phyloP scores from a whole-genome alignment of 164 flowering plant genomes.

The Nymphaea thermarum region DNA sequence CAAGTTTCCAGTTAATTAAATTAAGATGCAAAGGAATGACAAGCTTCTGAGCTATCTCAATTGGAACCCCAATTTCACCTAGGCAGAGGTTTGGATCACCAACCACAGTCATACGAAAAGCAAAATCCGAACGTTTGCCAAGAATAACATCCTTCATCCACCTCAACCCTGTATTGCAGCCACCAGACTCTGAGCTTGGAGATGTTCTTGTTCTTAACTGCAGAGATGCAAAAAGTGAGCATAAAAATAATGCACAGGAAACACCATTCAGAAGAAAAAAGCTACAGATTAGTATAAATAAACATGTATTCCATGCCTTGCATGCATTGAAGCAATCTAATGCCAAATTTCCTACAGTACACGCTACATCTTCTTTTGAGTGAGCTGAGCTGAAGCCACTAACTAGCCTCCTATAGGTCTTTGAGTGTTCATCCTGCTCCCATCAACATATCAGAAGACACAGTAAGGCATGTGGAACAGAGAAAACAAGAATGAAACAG shows the following conservation, averaged over 20 bases:
- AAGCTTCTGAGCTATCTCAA: conserved; percentile 50
- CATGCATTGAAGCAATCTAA: conserved; percentile 49
- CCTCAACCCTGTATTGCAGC: conserved; percentile 39
- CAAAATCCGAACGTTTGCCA: conserved; percentile 59
- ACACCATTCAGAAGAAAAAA: conserved; percentile 2
- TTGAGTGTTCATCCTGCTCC: conserved; percentile 67
- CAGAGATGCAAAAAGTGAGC: conserved; percentile 1
- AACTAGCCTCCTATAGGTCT: conserved; percentile 41
- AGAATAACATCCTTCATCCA: conserved; percentile 74
- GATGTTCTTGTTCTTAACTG: conserved; percentile 45
- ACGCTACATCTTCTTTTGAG: neutral
- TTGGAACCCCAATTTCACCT: conserved; percentile 72
- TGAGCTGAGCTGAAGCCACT: conserved; percentile 22
- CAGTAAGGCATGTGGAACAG: neutral
- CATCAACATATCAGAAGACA: conserved; percentile 5
- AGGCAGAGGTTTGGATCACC: conserved; percentile 83
- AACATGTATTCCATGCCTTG: conserved; percentile 40
- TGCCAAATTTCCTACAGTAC: conserved; percentile 2
- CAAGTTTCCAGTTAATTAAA: conserved; percentile 38
- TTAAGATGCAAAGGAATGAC: conserved; percentile 48
- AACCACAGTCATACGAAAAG: conserved; percentile 76
- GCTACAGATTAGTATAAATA: neutral
- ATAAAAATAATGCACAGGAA: conserved; percentile 1
- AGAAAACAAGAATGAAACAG: neutral
- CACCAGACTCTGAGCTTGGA: conserved; percentile 9